Conservation (phyloP, 305 asterid species). For the Fraxinus velutina region DNA sequence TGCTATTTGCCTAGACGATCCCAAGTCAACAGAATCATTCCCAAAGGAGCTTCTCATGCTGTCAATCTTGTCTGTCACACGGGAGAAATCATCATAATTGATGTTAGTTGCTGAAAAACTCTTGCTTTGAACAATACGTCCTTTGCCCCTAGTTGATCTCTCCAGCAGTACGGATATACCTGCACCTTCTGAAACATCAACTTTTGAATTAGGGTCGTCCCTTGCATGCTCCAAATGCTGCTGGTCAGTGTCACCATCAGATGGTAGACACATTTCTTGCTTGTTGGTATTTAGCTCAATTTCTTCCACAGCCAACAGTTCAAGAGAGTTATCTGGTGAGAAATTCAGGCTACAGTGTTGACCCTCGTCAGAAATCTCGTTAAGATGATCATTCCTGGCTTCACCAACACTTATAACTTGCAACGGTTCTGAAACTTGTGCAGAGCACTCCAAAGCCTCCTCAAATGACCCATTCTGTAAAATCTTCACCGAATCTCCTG, state of each 20-base stretch:
- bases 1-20: constrained; percentile 54
- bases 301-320: constrained; percentile 31
- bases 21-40: constrained; percentile 75
- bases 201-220: constrained; percentile 35
- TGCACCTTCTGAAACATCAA: constrained; percentile 48
- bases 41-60: constrained; percentile 81
- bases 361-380: constrained; percentile 26
- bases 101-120: constrained; percentile 70
- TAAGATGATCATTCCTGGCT: constrained; percentile 28
- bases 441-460: constrained; percentile 30
- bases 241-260: constrained; percentile 31
- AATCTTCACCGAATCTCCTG: constrained; percentile 28
- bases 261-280: constrained; percentile 34
- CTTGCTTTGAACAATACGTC: constrained; percentile 62
- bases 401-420: constrained; percentile 35
- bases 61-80: constrained; percentile 62
- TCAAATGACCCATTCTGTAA: constrained; percentile 22
- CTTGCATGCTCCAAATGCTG: constrained; percentile 22
- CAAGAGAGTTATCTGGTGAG: neutral
- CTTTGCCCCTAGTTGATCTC: constrained; percentile 55
- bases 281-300: constrained; percentile 15
- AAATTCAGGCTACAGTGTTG: constrained; percentile 34
- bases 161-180: constrained; percentile 78
- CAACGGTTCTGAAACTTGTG: constrained; percentile 36
- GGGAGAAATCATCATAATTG: constrained; percentile 71